phyloP scores from a whole-genome alignment of 176 grass and related monocot species.

The Oryza meridionalis region DNA sequence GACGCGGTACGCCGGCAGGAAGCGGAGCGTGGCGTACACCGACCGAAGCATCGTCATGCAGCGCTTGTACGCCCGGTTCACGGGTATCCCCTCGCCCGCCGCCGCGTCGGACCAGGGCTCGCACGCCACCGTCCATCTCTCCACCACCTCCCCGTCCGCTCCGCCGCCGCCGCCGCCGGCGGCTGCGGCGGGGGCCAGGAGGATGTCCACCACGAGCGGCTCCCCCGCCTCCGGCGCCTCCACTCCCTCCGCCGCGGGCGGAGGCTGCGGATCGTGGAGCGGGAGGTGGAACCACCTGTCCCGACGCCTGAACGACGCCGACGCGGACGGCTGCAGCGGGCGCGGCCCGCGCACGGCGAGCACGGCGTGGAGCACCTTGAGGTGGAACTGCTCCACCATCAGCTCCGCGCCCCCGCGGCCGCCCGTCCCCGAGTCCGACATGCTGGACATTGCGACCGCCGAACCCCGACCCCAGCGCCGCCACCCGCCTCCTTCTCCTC shows the following conservation, averaged over 20 bases:
- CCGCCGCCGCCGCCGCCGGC: slow-evolving; percentile 9
- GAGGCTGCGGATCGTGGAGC: slow-evolving; percentile 62
- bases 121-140: slow-evolving; percentile 78
- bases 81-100: slow-evolving; percentile 47
- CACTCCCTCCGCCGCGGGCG: slow-evolving; percentile 53
- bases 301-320: slow-evolving; percentile 43
- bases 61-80: slow-evolving; percentile 78
- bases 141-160: slow-evolving; percentile 54
- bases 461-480: neutral
- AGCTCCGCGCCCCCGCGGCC: slow-evolving; percentile 65
- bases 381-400: slow-evolving; percentile 82
- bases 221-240: slow-evolving; percentile 45
- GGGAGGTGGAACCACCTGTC: slow-evolving; percentile 83
- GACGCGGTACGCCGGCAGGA: slow-evolving; percentile 74
- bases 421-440: slow-evolving; percentile 58
- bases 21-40: slow-evolving; percentile 66
- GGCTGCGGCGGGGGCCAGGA: slow-evolving; percentile 50
- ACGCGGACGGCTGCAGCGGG: slow-evolving; percentile 21
- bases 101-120: slow-evolving; percentile 54
- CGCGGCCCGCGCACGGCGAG: slow-evolving; percentile 73
- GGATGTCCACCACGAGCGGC: slow-evolving; percentile 69
- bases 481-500: neutral
- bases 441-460: slow-evolving; percentile 50
- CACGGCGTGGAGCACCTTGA: slow-evolving; percentile 83
- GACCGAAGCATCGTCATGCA: slow-evolving; percentile 75